A percentile compares a stretch with the other conserved stretches of the same genome.
These are phyloP conservation scores for Tuctoria greenei DNA, from an alignment of 176 grass and related monocot genomes.

Conservation along the genomic window DNA sequence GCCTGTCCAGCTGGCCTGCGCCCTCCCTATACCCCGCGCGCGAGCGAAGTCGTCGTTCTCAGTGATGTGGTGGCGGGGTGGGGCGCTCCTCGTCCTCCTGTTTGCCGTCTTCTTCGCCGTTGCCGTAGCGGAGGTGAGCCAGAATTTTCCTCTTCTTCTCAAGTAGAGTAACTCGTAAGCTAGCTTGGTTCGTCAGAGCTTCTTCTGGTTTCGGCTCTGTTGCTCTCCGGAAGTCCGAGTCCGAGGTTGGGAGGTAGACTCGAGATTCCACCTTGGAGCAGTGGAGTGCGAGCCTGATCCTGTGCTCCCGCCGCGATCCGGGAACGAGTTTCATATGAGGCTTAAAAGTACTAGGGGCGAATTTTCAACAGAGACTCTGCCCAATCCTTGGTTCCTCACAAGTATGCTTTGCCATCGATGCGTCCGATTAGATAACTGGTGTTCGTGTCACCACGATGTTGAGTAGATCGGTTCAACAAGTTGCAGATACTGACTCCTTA, in stretches of 20 bases:
- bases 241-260: not conserved
- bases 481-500: not conserved
- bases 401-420: not conserved
- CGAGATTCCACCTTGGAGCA: not conserved
- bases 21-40: no score
- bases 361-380: not conserved
- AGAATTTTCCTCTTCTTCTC: not conserved
- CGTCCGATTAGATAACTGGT: not conserved
- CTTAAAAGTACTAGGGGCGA: not conserved
- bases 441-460: not conserved
- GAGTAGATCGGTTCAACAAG: not conserved
- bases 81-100: conserved; percentile 27
- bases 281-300: not conserved
- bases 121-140: conserved; percentile 29
- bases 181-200: not conserved
- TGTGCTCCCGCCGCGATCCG: not conserved
- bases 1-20: not conserved
- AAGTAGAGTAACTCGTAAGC: not conserved
- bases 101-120: conserved; percentile 16
- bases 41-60: not conserved
- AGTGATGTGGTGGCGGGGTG: conserved; percentile 32
- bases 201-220: not conserved
- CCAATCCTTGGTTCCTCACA: not conserved
- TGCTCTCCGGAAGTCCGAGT: not conserved
- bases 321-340: not conserved